A percentile compares a stretch with the other conserved stretches of the same genome.
phyloP scores from a whole-genome alignment of 352 stramenopile species.

The Phytophthora capsici region DNA sequence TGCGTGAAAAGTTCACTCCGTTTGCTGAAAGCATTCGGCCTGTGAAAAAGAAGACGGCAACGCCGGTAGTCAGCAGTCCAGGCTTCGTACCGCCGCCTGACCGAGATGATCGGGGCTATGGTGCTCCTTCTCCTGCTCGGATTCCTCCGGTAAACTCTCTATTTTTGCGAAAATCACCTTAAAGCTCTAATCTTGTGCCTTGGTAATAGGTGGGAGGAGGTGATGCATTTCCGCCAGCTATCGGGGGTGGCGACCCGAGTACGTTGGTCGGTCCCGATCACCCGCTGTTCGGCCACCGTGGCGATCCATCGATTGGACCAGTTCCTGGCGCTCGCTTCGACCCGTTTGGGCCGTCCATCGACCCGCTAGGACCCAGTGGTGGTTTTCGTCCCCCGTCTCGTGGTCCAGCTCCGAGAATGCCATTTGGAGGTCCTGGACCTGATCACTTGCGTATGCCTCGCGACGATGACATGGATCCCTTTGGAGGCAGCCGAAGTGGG shows the following conservation, averaged over 20 bases:
- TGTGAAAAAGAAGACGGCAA: conserved; percentile 36
- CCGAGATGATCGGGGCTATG: conserved; percentile 19
- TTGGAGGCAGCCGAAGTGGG: conserved; percentile 36
- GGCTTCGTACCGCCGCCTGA: conserved; percentile 18
- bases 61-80: conserved; percentile 9
- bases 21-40: conserved; percentile 68
- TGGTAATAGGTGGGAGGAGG: conserved; percentile 60
- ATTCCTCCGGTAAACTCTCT: conserved; percentile 44
- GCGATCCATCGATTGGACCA: conserved; percentile 60
- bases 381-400: conserved; percentile 48
- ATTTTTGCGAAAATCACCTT: background rate
- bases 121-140: conserved; percentile 29
- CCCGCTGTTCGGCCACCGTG: conserved; percentile 69
- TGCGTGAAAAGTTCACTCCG: conserved; percentile 59
- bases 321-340: conserved; percentile 84
- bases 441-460: conserved; percentile 84
- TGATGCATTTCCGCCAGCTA: conserved; percentile 64
- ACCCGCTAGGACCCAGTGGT: conserved; percentile 58
- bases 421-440: conserved; percentile 79
- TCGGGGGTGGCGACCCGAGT: conserved; percentile 70
- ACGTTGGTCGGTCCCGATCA: conserved; percentile 82
- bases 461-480: conserved; percentile 67
- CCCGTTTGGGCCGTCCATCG: conserved; percentile 72
- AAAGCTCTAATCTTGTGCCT: background rate
- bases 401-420: conserved; percentile 56